A percentile compares a stretch with the other conserved stretches of the same genome.
phyloP scores from a whole-genome alignment of 768 basidiomycete genomes.

The Lactifluus pinguis region DNA sequence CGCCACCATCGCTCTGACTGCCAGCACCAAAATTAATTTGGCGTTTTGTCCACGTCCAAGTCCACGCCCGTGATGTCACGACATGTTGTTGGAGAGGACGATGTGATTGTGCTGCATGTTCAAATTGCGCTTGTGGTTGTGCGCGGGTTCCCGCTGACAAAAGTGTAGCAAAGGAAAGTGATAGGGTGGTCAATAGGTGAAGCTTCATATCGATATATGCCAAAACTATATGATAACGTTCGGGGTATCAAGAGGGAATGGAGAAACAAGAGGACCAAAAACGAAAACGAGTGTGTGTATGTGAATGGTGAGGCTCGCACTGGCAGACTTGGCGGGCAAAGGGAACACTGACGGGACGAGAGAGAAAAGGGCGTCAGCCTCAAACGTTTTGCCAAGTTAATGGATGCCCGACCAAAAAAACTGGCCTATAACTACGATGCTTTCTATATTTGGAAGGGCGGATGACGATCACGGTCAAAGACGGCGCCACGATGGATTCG shows the following conservation, averaged over 20 bases:
- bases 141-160: conserved; percentile 9
- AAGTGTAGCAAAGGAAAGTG: conserved; percentile 10
- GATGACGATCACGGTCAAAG: too few species aligned
- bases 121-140: background rate
- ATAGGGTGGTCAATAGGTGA: conserved; percentile 21
- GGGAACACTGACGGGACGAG: background rate
- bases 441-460: background rate
- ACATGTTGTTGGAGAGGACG: background rate
- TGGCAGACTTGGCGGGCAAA: background rate
- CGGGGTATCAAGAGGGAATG: background rate
- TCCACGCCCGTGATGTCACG: background rate
- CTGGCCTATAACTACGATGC: background rate
- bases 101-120: background rate
- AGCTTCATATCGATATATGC: conserved; percentile 22
- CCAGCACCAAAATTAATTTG: background rate
- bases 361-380: background rate
- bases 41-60: background rate
- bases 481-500: too few species aligned
- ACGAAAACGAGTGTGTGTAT: background rate
- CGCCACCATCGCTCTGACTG: background rate
- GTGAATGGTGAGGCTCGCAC: background rate
- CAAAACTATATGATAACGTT: background rate
- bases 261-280: background rate
- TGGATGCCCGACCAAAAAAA: too few species aligned
- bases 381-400: too few species aligned